These are phyloP conservation scores for Thyridium curvatum DNA, from an alignment of 2,329 filamentous ascomycete species.

Conservation along the genomic window DNA sequence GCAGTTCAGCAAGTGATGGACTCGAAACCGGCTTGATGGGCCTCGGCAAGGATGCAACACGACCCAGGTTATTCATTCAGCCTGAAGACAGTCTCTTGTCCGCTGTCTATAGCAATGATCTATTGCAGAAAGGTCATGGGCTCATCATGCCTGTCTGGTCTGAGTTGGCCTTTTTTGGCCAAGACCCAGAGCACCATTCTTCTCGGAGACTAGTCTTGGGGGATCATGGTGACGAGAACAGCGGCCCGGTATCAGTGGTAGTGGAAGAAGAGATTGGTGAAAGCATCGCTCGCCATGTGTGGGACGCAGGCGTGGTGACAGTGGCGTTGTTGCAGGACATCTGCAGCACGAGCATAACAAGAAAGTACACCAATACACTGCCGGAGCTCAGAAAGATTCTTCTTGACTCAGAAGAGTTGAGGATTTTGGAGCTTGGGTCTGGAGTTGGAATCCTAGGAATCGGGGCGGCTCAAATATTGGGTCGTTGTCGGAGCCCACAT, in stretches of 20 bases:
- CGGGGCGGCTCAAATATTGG: slow-evolving; percentile 16
- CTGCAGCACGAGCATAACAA: slow-evolving; percentile 9
- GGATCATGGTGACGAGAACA: too few relatives aligned
- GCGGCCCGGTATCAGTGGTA: too few relatives aligned
- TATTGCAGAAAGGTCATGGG: slow-evolving; percentile 14
- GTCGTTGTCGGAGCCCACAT: too few relatives aligned
- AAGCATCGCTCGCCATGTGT: slow-evolving; percentile 53
- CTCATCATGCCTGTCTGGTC: slow-evolving; percentile 39
- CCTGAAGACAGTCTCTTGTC: background rate
- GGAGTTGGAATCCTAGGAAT: slow-evolving; percentile 51
- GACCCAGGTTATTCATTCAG: background rate
- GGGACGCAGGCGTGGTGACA: slow-evolving; percentile 49
- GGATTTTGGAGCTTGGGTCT: slow-evolving; percentile 48
- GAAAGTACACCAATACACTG: slow-evolving; percentile 11
- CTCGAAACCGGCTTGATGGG: too few relatives aligned
- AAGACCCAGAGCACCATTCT: slow-evolving; percentile 13
- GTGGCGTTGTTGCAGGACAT: slow-evolving; percentile 26
- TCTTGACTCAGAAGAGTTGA: slow-evolving; percentile 17
- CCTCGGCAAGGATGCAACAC: background rate
- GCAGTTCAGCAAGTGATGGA: too few relatives aligned
- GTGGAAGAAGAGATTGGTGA: slow-evolving; percentile 53
- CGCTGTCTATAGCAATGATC: too few relatives aligned
- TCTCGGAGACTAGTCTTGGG: slow-evolving; percentile 19
- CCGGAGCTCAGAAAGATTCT: background rate
- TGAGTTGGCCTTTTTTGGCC: slow-evolving; percentile 14